Evolutionary conservation across 345 rosid species (phyloP), one percentile per base, ranked within the genome.

Genomic region (Hibiscus mutabilis): DNA sequence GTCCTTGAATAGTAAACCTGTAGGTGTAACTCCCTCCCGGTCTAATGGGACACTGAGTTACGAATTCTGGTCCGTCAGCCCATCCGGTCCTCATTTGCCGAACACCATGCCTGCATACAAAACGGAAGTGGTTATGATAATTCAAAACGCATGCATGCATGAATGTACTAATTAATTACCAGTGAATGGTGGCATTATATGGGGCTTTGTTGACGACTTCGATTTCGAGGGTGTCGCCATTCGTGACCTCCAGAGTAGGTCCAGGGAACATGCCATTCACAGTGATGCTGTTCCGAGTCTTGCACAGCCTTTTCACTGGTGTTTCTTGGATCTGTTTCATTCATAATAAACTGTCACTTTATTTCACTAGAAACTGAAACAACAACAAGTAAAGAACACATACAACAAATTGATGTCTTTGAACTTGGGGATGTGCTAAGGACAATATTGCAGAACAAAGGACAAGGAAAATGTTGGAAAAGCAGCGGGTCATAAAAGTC

Each of bases 241-340:
- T 58, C 16, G 82, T 85, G 40, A 84, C 76, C 77, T 91, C 97
- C 56, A 94, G 44, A 24, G 98, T 94, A 1, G 98, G 98, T 2
- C 98, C 98, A 0, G 98, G 98, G n/a, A 81, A 80, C 91, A 90
- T 87, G 60, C 98, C 98, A 70, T 94, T 94, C 0, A 94, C 97
- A 13, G 98, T 94, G 74, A 94, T 90, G 22, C 76, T 49, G 27
- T 81, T 82, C 73, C 86, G 95, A 46, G 93, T 91, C 24, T 76
- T 88, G 86, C 98, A 94, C 82, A 94, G 89, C 90, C 97, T 94
- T 88, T 90, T 88, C 86, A 94, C 97, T 75, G 80, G 79, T 27
- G 97, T 85, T 73, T 83, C 89, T 84, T 91, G 97, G 62, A 94
- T 70, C 96, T 93, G 75, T 67, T 75, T 14, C 60, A 49, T 10